Conservation (phyloP, 1,284 basidiomycete species). For the Papiliotrema fonsecae region DNA sequence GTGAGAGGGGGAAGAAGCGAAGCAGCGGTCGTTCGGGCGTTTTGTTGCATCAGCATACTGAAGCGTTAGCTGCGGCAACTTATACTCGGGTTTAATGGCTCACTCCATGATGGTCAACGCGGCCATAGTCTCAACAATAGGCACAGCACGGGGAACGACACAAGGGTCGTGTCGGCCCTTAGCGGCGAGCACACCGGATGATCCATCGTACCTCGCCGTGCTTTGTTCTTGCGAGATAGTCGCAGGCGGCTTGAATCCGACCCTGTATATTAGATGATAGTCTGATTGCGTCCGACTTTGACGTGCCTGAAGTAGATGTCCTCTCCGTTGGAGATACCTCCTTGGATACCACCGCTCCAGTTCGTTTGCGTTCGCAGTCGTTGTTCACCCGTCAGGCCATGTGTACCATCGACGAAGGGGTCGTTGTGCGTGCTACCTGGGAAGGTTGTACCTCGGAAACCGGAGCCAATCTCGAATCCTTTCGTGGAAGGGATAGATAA, state of each 20-base stretch:
- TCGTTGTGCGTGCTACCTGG: conserved; percentile 94
- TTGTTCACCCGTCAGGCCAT: conserved; percentile 53
- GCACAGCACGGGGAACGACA: conserved; percentile 92
- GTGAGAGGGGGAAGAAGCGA: conserved; percentile 67
- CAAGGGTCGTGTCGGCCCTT: conserved; percentile 95
- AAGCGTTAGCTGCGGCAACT: neutral
- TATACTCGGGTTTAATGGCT: conserved; percentile 18
- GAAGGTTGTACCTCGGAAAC: conserved; percentile 93
- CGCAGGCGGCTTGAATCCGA: conserved; percentile 97
- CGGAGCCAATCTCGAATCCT: conserved; percentile 95
- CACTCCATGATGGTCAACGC: conserved; percentile 89
- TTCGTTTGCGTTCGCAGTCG: conserved; percentile 80
- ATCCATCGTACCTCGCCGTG: conserved; percentile 91
- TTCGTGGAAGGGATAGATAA: conserved; percentile 98
- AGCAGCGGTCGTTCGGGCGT: conserved; percentile 66
- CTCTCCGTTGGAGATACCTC: conserved; percentile 96
- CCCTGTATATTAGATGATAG: conserved; percentile 50
- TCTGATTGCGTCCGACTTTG: neutral
- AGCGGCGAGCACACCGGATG: conserved; percentile 77
- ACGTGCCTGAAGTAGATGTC: conserved; percentile 91
- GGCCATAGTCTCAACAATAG: conserved; percentile 98
- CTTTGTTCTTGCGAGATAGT: conserved; percentile 90
- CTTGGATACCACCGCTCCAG: conserved; percentile 96
- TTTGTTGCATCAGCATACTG: conserved; percentile 74
- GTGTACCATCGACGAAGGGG: conserved; percentile 64